Evolutionary conservation across 441 rosid species (phyloP).

Genomic region (Bocquillonia castaneifolia): DNA sequence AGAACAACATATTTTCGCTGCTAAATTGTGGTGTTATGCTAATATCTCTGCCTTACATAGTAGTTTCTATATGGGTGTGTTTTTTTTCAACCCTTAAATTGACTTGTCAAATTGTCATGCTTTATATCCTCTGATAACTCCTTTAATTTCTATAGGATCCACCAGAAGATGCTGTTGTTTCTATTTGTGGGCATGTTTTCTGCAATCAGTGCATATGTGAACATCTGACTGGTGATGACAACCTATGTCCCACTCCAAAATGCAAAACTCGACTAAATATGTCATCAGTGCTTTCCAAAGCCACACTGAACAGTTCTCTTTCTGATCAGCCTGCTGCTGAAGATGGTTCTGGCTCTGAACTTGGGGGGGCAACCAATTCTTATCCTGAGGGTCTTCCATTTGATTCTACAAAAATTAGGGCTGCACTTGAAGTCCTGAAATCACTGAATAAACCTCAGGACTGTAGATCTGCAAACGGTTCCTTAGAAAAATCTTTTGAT

Average conservation of each 20-base stretch:
- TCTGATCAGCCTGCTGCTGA: slow-evolving; percentile 35
- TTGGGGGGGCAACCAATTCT: slow-evolving; percentile 26
- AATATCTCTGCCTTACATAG: neutral
- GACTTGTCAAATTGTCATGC: neutral
- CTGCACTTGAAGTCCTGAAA: slow-evolving; percentile 68
- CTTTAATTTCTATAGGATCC: slow-evolving; percentile 52
- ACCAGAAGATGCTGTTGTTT: slow-evolving; percentile 89
- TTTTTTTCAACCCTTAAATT: neutral
- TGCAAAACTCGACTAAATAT: slow-evolving; percentile 51
- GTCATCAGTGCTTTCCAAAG: slow-evolving; percentile 55
- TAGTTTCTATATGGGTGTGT: neutral
- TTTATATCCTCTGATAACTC: slow-evolving; percentile 1
- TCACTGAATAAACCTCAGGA: slow-evolving; percentile 46
- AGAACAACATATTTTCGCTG: neutral
- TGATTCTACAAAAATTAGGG: slow-evolving; percentile 78
- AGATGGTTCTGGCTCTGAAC: slow-evolving; percentile 35
- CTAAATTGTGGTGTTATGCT: neutral
- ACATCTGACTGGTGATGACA: slow-evolving; percentile 64
- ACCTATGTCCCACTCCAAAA: slow-evolving; percentile 50
- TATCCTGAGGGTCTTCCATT: slow-evolving; percentile 26
- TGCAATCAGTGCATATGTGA: slow-evolving; percentile 82
- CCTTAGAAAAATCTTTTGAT: slow-evolving; percentile 23
- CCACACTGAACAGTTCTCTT: slow-evolving; percentile 37
- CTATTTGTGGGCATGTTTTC: slow-evolving; percentile 79
- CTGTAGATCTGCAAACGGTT: slow-evolving; percentile 20